Evolutionary conservation across 2,329 filamentous ascomycete species (phyloP), one percentile per base, ranked within the genome.

Genomic region (Myriosclerotinia duriaeana): DNA sequence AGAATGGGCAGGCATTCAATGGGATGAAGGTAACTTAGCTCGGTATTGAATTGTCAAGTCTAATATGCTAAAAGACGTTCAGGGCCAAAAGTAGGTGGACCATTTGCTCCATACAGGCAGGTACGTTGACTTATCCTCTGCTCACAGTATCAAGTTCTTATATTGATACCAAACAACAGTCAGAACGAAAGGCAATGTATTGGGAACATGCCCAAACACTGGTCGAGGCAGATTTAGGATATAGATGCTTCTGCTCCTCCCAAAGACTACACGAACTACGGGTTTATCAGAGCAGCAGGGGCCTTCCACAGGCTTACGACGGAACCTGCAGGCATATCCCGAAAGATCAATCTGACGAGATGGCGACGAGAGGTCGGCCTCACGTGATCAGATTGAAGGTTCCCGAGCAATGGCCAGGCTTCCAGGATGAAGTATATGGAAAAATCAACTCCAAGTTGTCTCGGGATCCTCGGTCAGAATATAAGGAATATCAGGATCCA

Each of bases 211-310:
- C 89, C 8, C 77, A 90, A 53, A 79, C 84, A 15, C 82, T 99
- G 15, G 77, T 99, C 4, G 78, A 87, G 5, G 82, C 84, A 9
- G 91, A 88, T 12, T 85, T 89, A 68, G 95, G 93, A 8, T 99
- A 98, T 77, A 88, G 94, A 69, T 99, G 95, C 78, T 99, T 99
- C 81, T 99, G 95, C 79, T 87, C 87, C 0, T 78, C 88, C 0
- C 85, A 91, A 66, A 86, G 90, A 40, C 82, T 96, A 4, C 85
- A 91, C 67, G 79, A 81, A 9, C 85, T 91, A 70, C 90, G 88
- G 66, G 82, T 84, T 71, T 82, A 85, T 69, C 84, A 86, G 68
- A 87, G 87, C 72, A 81, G 85, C 55, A 78, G 82, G 6, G 86
- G 87, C 34, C 80, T 85, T 54, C 81, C 79, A 69, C 85, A 82